Evolutionary conservation across 805 yeast species (phyloP).

Genomic region (Ogataea salicorniae): DNA sequence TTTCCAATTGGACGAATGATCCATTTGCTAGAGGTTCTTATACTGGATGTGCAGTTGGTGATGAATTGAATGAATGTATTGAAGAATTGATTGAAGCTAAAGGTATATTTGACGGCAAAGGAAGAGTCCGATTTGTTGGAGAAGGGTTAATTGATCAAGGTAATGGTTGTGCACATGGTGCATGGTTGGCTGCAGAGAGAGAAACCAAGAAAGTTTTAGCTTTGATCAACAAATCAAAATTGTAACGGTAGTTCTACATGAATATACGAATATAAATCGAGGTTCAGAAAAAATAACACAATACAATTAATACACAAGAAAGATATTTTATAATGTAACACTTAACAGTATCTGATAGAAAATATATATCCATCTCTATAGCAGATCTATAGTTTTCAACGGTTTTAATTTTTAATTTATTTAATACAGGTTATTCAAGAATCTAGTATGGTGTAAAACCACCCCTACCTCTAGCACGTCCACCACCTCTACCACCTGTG

Average conservation of each 20-base stretch:
- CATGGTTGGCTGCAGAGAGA: slow-evolving; percentile 45
- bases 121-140: slow-evolving; percentile 49
- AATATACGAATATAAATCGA: not conserved
- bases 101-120: slow-evolving; percentile 35
- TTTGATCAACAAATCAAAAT: slow-evolving; percentile 20
- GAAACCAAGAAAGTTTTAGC: slow-evolving; percentile 34
- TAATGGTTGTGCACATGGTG: slow-evolving; percentile 57
- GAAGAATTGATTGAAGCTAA: slow-evolving; percentile 34
- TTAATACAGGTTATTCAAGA: not conserved
- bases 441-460: slow-evolving; percentile 29
- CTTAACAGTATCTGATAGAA: not conserved
- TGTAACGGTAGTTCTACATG: slow-evolving; percentile 8
- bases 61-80: slow-evolving; percentile 26
- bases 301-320: not conserved
- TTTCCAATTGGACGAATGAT: slow-evolving; percentile 47
- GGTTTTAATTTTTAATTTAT: too few relatives aligned
- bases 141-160: slow-evolving; percentile 50
- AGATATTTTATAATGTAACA: not conserved
- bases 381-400: not conserved
- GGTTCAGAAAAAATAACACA: not conserved
- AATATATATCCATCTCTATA: not conserved
- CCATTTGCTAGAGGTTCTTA: slow-evolving; percentile 48
- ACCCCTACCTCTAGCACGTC: slow-evolving; percentile 28
- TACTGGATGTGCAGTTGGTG: slow-evolving; percentile 28
- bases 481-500: slow-evolving; percentile 23